Evolutionary conservation across 352 stramenopile species (phyloP).

Genomic region (Pythium aristosporum): DNA sequence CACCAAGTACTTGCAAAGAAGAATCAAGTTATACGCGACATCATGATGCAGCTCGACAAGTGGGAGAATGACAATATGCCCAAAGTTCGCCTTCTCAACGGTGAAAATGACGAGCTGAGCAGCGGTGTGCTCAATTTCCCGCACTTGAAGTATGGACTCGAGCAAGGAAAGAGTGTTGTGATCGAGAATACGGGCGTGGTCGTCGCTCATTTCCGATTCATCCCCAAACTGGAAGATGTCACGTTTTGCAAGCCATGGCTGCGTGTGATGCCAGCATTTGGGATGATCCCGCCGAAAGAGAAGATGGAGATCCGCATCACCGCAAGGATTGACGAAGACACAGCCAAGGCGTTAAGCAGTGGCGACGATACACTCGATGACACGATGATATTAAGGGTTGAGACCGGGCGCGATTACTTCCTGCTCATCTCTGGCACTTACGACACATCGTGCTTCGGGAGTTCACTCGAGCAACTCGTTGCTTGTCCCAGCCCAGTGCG

Average conservation of each 20-base stretch:
- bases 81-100: constrained; percentile 83
- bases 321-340: constrained; percentile 87
- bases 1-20: constrained; percentile 92
- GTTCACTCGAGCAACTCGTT: constrained; percentile 94
- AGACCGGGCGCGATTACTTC: constrained; percentile 97
- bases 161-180: constrained; percentile 60
- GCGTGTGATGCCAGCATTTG: constrained; percentile 83
- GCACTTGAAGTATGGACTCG: constrained; percentile 58
- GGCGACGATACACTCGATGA: constrained; percentile 94
- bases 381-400: constrained; percentile 95
- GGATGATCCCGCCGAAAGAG: constrained; percentile 84
- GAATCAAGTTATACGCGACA: constrained; percentile 89
- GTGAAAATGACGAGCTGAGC: constrained; percentile 37
- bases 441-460: constrained; percentile 94
- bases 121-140: constrained; percentile 65
- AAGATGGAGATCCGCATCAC: constrained; percentile 90
- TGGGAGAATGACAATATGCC: constrained; percentile 97
- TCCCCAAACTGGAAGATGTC: constrained; percentile 86
- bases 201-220: constrained; percentile 94
- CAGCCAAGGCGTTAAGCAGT: constrained; percentile 88
- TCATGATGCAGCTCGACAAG: constrained; percentile 94
- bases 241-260: constrained; percentile 93
- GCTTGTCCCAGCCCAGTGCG: constrained; percentile 88
- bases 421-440: constrained; percentile 92
- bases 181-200: constrained; percentile 93